Evolutionary conservation across 306 rosid genomes (phyloP).

Genomic region (Quercus robur): DNA sequence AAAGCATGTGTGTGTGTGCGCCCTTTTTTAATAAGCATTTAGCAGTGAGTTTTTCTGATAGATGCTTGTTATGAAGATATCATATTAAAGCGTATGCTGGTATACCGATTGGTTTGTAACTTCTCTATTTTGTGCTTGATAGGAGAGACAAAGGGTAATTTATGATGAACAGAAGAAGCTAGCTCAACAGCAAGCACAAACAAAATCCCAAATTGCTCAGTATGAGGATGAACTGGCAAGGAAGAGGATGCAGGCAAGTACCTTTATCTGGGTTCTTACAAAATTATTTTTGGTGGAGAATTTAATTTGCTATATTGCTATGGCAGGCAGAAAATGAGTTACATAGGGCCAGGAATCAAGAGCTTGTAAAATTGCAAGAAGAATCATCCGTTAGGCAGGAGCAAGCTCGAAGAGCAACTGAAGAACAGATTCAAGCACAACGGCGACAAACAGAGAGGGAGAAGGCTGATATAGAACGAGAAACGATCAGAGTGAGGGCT

Average conservation of each 20-base stretch:
- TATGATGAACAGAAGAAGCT: slow-evolving; percentile 95
- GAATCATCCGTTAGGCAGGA: slow-evolving; percentile 90
- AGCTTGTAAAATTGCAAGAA: slow-evolving; percentile 91
- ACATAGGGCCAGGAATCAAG: slow-evolving; percentile 86
- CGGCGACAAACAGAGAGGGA: slow-evolving; percentile 87
- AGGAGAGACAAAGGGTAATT: slow-evolving; percentile 89
- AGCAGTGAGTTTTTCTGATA: not conserved
- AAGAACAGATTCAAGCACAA: slow-evolving; percentile 93
- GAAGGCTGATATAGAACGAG: slow-evolving; percentile 93
- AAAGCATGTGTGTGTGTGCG: no score
- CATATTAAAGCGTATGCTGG: not conserved
- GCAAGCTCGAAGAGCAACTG: slow-evolving; percentile 89
- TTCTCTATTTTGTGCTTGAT: slow-evolving; percentile 15
- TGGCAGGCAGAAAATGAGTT: slow-evolving; percentile 82
- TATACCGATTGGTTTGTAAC: not conserved
- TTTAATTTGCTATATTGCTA: not conserved
- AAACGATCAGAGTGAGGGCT: slow-evolving; percentile 82
- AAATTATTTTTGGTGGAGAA: not conserved
- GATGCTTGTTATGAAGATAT: not conserved
- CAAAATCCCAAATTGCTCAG: slow-evolving; percentile 87
- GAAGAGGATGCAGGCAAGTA: slow-evolving; percentile 86
- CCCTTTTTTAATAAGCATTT: no score
- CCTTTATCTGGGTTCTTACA: not conserved
- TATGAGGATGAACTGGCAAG: slow-evolving; percentile 88
- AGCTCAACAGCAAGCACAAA: slow-evolving; percentile 91